Evolutionary conservation across 139 green algal genomes (phyloP).

Genomic region (Astrephomene gubernaculifera): DNA sequence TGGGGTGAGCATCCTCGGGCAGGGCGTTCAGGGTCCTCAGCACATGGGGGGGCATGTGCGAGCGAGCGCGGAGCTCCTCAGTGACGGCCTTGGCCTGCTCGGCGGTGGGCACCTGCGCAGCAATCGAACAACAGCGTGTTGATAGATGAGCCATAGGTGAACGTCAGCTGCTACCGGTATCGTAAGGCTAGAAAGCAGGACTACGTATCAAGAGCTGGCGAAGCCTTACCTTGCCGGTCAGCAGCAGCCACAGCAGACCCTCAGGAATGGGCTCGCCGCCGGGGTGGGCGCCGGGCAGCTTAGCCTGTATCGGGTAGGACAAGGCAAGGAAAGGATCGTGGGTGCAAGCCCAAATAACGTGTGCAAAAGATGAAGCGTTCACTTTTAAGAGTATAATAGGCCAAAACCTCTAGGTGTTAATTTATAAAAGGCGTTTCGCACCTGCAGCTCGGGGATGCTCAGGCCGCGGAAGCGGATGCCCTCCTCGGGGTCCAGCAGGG

Average conservation of each 20-base stretch:
- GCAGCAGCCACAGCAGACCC: constrained; percentile 97
- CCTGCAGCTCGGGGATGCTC: constrained; percentile 94
- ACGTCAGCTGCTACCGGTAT: neutral
- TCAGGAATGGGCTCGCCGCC: constrained; percentile 95
- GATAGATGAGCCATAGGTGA: neutral
- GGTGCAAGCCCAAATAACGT: neutral
- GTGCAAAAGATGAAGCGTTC: neutral
- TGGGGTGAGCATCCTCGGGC: constrained; percentile 90
- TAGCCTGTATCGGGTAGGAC: constrained; percentile 66
- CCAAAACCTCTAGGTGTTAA: neutral
- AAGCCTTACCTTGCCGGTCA: constrained; percentile 88
- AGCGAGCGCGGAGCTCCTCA: constrained; percentile 78
- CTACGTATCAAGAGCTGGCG: neutral
- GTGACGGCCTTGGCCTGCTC: constrained; percentile 81
- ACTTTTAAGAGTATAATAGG: neutral
- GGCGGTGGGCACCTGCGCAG: constrained; percentile 69
- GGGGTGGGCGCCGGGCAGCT: constrained; percentile 79
- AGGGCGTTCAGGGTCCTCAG: constrained; percentile 78
- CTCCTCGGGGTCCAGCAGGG: constrained; percentile 95
- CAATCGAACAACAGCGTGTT: neutral
- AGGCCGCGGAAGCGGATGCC: constrained; percentile 97
- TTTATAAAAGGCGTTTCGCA: neutral
- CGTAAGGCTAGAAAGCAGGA: neutral
- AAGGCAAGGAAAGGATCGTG: neutral
- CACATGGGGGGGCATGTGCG: constrained; percentile 76